Conservation (phyloP, 192 early-diverging fungal genomes). For the Gigaspora rosea region DNA sequence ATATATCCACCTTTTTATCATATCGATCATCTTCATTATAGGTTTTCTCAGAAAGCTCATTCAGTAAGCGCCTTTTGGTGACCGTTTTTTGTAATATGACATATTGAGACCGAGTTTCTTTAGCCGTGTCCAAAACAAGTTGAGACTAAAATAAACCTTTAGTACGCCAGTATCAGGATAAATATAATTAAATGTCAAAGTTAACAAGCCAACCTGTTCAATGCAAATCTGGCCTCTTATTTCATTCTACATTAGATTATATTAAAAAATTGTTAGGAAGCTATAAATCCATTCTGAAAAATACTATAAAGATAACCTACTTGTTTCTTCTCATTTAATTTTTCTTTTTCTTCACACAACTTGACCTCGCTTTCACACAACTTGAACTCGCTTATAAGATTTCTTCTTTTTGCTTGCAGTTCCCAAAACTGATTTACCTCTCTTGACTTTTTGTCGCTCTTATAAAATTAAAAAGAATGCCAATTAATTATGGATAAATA, state of each 20-base stretch:
- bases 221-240: background rate
- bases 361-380: background rate
- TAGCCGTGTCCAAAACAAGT: background rate
- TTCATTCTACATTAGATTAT: background rate
- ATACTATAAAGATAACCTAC: background rate
- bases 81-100: too few species aligned
- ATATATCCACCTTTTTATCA: too few species aligned
- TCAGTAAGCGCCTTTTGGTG: too few species aligned
- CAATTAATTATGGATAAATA: background rate
- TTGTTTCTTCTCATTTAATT: slow-evolving; percentile 2
- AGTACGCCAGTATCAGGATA: background rate
- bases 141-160: slow-evolving; percentile 8
- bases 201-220: slow-evolving; percentile 5
- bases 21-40: too few species aligned
- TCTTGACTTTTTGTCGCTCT: slow-evolving; percentile 17
- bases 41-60: too few species aligned
- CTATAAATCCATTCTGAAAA: background rate
- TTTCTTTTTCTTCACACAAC: background rate
- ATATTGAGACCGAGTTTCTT: too few species aligned
- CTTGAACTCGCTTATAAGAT: background rate
- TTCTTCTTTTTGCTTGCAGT: slow-evolving; percentile 5
- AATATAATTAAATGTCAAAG: background rate
- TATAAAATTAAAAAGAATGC: background rate
- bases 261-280: background rate
- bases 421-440: slow-evolving; percentile 11